Base-by-base conservation (phyloP, 2,329 filamentous ascomycete species). In the Verticillium tricorpus region DNA sequence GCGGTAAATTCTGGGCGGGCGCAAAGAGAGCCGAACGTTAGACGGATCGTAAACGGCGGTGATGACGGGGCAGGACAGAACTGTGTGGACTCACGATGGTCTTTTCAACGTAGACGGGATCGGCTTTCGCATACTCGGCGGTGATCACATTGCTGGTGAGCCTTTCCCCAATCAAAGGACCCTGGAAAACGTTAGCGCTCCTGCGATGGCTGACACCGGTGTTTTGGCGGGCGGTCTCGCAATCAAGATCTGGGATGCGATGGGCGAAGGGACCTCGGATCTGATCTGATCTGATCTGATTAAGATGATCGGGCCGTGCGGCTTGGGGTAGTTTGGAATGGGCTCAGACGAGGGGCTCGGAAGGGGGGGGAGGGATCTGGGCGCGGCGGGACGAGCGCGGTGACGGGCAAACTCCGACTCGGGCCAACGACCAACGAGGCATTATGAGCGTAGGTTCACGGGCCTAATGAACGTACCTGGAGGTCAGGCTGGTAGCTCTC, bases 81-180 rank as follows among this genome's bases (percentile, higher is more conserved):
- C 59, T 52, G n/a, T 25, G 65, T 66, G 60, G 62, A 81, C 88
- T 76, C 80, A 96, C 94, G 72, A 86, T 84, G 57, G 93, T 97
- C 81, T 98, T 98, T 63, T 89, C 85, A 58, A 93, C 88, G 74
- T 92, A 96, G 65, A 91, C 80, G 6, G 89, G 87, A 74, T 98
- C 93, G 64, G 92, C 93, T 75, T 90, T 90, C 64, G 92, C 91
- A 78, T 97, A 98, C 74, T 97, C 91, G 66, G 89, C 83, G 17
- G 90, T 88, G 71, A 99, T 92, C 67, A 83, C 86, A 68, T 87
- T 85, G 76, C 89, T 96, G 59, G 90, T 85, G 70, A 87, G 86
- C 76, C 90, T 91, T 64, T 89, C 84, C 69, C 92, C 91, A 67
- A 98, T 90, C 58, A 93, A 82, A 64, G 92, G 91, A 61, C 92